Evolutionary conservation across 2,329 filamentous ascomycete species (phyloP).

Genomic region (Cercospora zeae-maydis): DNA sequence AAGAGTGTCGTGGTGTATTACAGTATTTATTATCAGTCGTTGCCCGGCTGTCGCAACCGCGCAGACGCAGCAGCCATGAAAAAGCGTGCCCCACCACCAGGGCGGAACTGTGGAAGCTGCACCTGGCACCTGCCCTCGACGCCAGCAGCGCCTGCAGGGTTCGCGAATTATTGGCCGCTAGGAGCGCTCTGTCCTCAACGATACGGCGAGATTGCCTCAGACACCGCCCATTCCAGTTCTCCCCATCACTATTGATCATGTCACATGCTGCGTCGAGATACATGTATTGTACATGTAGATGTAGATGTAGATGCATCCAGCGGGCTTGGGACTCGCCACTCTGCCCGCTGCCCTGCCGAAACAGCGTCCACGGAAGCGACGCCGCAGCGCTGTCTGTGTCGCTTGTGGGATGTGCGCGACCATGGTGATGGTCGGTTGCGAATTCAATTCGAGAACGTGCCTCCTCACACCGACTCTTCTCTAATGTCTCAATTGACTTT

Average conservation of each 20-base stretch:
- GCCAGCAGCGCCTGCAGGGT: constrained; percentile 6
- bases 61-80: background rate
- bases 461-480: constrained; percentile 7
- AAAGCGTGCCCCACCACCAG: background rate
- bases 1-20: background rate
- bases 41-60: background rate
- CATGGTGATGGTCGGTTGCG: too few relatives aligned
- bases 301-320: background rate
- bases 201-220: background rate
- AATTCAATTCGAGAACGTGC: too few relatives aligned
- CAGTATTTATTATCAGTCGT: background rate
- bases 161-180: constrained; percentile 1
- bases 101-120: background rate
- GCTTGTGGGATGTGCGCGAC: background rate
- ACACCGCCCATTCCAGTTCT: background rate
- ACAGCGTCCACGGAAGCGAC: background rate
- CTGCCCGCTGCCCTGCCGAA: background rate
- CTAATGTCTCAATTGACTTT: constrained; percentile 1
- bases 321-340: background rate
- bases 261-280: too few relatives aligned
- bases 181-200: constrained; percentile 5
- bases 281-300: too few relatives aligned
- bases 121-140: background rate
- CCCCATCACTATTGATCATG: too few relatives aligned
- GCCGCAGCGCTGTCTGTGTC: too few relatives aligned